Evolutionary conservation across 345 rosid genomes (phyloP).

Genomic region (Hypericum perforatum): DNA sequence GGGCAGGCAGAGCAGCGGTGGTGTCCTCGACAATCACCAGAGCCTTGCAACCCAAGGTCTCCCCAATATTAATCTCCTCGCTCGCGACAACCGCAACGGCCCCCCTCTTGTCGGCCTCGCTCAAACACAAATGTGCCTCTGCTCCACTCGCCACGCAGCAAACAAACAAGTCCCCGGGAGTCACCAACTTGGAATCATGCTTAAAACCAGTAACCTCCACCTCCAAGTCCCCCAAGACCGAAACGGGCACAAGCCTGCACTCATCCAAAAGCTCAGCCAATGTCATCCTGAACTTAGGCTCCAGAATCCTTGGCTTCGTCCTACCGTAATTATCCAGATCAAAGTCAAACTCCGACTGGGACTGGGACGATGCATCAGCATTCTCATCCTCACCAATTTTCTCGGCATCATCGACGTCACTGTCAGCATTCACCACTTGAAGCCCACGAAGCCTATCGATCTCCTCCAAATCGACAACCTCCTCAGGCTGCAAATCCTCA

Average conservation of each 20-base stretch:
- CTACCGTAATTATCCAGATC: slow-evolving; percentile 64
- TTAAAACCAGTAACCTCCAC: slow-evolving; percentile 83
- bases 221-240: slow-evolving; percentile 78
- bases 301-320: slow-evolving; percentile 46
- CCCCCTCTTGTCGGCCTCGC: slow-evolving; percentile 95
- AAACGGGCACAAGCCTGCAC: slow-evolving; percentile 79
- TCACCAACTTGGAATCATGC: slow-evolving; percentile 78
- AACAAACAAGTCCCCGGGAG: slow-evolving; percentile 77
- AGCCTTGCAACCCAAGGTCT: slow-evolving; percentile 81
- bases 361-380: slow-evolving; percentile 12
- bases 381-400: slow-evolving; percentile 25
- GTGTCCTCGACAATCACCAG: slow-evolving; percentile 89
- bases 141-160: slow-evolving; percentile 64
- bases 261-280: slow-evolving; percentile 90
- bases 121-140: slow-evolving; percentile 62
- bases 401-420: slow-evolving; percentile 20
- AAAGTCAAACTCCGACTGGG: slow-evolving; percentile 56
- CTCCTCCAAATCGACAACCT: slow-evolving; percentile 74
- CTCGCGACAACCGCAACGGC: slow-evolving; percentile 93
- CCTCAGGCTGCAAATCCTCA: slow-evolving; percentile 67
- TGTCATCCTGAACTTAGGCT: slow-evolving; percentile 67
- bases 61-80: slow-evolving; percentile 84
- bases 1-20: slow-evolving; percentile 58
- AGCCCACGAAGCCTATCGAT: slow-evolving; percentile 55
- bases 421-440: slow-evolving; percentile 34